A percentile compares a stretch with the other conserved stretches of the same genome.
phyloP scores from a whole-genome alignment of 495 filamentous ascomycete genomes.

The Terfezia boudieri region DNA sequence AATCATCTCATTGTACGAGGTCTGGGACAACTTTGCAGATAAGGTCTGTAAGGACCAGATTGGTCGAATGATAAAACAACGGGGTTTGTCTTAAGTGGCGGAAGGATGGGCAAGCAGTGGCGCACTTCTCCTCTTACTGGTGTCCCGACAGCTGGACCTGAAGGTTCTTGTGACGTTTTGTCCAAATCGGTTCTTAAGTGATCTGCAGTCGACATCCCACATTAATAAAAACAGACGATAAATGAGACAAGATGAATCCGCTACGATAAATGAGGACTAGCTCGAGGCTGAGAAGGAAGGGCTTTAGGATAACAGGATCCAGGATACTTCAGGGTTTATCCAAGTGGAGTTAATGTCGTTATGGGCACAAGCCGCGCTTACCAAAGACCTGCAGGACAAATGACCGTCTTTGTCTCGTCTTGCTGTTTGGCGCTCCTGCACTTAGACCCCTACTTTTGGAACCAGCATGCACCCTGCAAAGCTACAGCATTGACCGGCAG shows the following conservation, averaged over 20 bases:
- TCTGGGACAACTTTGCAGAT: conserved; percentile 76
- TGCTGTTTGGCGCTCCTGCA: background rate
- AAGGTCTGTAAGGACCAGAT: conserved; percentile 59
- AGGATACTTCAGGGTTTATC: background rate
- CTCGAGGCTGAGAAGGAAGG: background rate
- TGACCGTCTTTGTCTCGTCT: background rate
- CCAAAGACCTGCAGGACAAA: background rate
- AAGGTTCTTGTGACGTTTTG: background rate
- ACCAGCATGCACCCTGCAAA: background rate
- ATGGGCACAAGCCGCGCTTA: background rate
- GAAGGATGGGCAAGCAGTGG: too few relatives aligned
- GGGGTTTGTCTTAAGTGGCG: conserved; percentile 28
- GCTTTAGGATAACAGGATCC: too few relatives aligned
- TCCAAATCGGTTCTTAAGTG: background rate
- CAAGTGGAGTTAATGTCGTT: background rate
- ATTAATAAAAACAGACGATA: background rate
- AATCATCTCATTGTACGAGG: conserved; percentile 82
- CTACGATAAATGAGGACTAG: background rate
- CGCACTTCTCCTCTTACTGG: too few relatives aligned
- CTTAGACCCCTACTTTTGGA: background rate
- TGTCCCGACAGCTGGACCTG: too few relatives aligned
- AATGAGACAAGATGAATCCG: background rate
- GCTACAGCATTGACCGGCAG: background rate
- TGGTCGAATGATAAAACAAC: conserved; percentile 58
- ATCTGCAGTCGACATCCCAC: background rate